A percentile compares a stretch with the other conserved stretches of the same genome.
Evolutionary conservation across 1,139 yeast genomes (phyloP).

Genomic region (Tardiomyces digboiensis): DNA sequence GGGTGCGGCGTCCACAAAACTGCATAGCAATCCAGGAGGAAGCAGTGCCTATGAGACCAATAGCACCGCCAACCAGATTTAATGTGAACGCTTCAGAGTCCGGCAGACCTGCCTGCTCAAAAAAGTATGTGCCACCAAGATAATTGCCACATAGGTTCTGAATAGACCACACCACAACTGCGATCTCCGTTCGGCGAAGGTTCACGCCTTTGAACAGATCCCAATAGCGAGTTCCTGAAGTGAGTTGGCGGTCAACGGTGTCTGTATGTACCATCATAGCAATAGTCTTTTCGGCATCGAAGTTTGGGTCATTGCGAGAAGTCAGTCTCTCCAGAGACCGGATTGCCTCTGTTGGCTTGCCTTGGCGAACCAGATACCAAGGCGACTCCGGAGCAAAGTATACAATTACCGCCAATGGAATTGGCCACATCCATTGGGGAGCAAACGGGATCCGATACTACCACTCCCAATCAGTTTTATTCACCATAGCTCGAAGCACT

Average conservation of each 20-base stretch:
- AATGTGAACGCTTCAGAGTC: constrained; percentile 15
- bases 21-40: constrained; percentile 42
- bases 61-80: constrained; percentile 22
- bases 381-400: constrained; percentile 48
- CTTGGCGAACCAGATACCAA: constrained; percentile 39
- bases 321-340: constrained; percentile 5
- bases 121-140: constrained; percentile 27
- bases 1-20: constrained; percentile 40
- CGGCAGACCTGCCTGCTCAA: constrained; percentile 17
- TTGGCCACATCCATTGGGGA: constrained; percentile 54
- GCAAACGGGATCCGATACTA: constrained; percentile 40
- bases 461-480: constrained; percentile 14
- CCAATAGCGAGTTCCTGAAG: constrained; percentile 28
- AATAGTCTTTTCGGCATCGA: constrained; percentile 27
- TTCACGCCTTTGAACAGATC: constrained; percentile 47
- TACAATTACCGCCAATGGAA: constrained; percentile 39
- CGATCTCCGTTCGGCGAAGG: constrained; percentile 47
- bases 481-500: constrained; percentile 26
- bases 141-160: constrained; percentile 46
- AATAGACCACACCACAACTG: constrained; percentile 37
- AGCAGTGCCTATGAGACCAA: constrained; percentile 44
- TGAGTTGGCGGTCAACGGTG: constrained; percentile 33
- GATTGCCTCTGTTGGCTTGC: constrained; percentile 32
- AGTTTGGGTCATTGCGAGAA: constrained; percentile 6
- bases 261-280: constrained; percentile 37